Percentiles rank a stretch among this genome's conserved stretches.
These are phyloP conservation scores for Chamaenerion angustifolium DNA, from an alignment of 345 rosid species.

Conservation along the genomic window DNA sequence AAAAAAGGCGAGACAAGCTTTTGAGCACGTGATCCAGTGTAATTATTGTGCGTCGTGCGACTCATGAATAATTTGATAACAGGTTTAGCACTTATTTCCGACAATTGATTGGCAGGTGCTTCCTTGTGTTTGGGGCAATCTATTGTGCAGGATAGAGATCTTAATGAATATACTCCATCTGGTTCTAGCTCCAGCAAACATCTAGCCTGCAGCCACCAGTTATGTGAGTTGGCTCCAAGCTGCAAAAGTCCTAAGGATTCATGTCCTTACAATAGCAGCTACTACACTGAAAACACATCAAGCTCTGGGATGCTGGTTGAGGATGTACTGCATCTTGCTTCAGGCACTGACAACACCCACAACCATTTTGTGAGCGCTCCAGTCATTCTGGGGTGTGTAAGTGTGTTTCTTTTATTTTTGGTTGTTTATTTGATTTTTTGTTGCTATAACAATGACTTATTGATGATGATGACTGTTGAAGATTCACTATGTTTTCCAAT, in stretches of 20 bases:
- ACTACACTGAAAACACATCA: slow-evolving; percentile 43
- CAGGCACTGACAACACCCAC: slow-evolving; percentile 16
- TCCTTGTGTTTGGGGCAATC: slow-evolving; percentile 81
- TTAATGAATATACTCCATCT: slow-evolving; percentile 63
- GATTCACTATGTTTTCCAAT: too few relatives aligned
- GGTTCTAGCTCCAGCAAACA: slow-evolving; percentile 60
- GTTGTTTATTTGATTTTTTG: not conserved
- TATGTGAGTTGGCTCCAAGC: slow-evolving; percentile 35
- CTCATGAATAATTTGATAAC: slow-evolving; percentile 22
- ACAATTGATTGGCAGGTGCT: slow-evolving; percentile 99
- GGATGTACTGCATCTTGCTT: slow-evolving; percentile 53
- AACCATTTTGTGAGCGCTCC: slow-evolving; percentile 49
- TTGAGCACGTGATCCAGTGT: slow-evolving; percentile 5
- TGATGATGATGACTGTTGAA: not conserved
- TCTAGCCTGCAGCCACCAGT: slow-evolving; percentile 52
- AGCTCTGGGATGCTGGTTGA: slow-evolving; percentile 75
- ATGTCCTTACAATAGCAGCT: slow-evolving; percentile 49
- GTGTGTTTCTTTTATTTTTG: slow-evolving; percentile 9
- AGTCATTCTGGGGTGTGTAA: slow-evolving; percentile 59
- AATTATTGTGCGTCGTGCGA: slow-evolving; percentile 1
- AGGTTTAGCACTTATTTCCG: slow-evolving; percentile 73
- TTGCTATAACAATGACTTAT: slow-evolving; percentile 1
- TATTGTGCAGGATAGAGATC: slow-evolving; percentile 89
- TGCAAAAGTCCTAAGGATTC: slow-evolving; percentile 54
- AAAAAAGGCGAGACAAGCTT: not conserved